A percentile compares a stretch with the other conserved stretches of the same genome.
Evolutionary conservation across 1,139 yeast species (phyloP).

Genomic region (Hyphopichia buzzinii): DNA sequence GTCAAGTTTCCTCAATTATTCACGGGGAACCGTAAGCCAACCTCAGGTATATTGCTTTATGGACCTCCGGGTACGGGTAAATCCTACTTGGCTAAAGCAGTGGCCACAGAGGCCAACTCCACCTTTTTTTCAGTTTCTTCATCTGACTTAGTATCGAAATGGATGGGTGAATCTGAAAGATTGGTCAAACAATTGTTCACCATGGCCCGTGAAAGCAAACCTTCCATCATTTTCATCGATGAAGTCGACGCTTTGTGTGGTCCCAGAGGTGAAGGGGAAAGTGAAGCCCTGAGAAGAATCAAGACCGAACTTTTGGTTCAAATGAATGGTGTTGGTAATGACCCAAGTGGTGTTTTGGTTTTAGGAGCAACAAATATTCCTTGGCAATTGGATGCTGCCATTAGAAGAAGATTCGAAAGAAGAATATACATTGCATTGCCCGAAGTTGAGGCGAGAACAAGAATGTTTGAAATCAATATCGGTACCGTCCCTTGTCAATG

Average conservation of each 20-base stretch:
- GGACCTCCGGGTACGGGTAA: slow-evolving; percentile 99
- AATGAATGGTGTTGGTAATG: slow-evolving; percentile 99
- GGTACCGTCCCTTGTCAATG: slow-evolving; percentile 87
- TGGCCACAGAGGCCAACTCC: slow-evolving; percentile 96
- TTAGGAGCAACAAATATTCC: slow-evolving; percentile 98
- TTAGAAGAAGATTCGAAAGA: slow-evolving; percentile 92
- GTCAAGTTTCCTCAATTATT: slow-evolving; percentile 92
- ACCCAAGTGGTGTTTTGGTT: slow-evolving; percentile 86
- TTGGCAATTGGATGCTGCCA: slow-evolving; percentile 98
- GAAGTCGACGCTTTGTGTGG: slow-evolving; percentile 98
- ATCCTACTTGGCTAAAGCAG: slow-evolving; percentile 94
- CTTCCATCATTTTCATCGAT: slow-evolving; percentile 92
- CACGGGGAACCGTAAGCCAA: slow-evolving; percentile 91
- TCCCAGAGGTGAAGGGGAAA: slow-evolving; percentile 97
- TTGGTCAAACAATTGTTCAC: slow-evolving; percentile 89
- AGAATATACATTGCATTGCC: slow-evolving; percentile 95
- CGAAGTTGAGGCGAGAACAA: slow-evolving; percentile 83
- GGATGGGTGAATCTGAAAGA: slow-evolving; percentile 99
- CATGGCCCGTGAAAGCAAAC: slow-evolving; percentile 95
- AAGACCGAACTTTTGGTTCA: slow-evolving; percentile 95
- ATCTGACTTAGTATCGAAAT: slow-evolving; percentile 90
- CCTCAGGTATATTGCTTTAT: slow-evolving; percentile 84
- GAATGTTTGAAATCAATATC: slow-evolving; percentile 92
- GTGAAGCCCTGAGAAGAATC: slow-evolving; percentile 94
- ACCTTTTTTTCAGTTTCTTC: slow-evolving; percentile 95